Conservation (phyloP, 768 basidiomycete genomes). For the Tricholomella constricta region DNA sequence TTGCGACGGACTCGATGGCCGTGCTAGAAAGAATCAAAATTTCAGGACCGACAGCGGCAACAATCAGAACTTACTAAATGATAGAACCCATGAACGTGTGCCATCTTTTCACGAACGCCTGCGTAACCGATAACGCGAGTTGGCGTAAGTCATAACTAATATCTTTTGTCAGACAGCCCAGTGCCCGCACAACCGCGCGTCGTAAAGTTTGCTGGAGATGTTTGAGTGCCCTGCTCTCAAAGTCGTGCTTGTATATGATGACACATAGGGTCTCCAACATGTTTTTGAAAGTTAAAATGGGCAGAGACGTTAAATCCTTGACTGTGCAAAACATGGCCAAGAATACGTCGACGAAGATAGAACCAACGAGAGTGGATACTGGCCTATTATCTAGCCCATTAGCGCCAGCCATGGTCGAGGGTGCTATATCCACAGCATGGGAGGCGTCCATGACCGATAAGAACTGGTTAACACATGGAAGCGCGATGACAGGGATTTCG, state of each 20-base stretch:
- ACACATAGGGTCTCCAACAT: constrained; percentile 66
- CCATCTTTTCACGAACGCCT: constrained; percentile 65
- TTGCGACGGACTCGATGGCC: constrained; percentile 52
- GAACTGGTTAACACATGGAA: constrained; percentile 61
- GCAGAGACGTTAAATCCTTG: constrained; percentile 47
- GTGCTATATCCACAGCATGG: constrained; percentile 46
- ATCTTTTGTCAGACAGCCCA: constrained; percentile 53
- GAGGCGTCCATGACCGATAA: constrained; percentile 62
- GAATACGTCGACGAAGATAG: constrained; percentile 61
- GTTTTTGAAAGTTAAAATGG: constrained; percentile 58
- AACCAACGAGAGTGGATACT: constrained; percentile 55
- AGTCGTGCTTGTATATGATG: constrained; percentile 73
- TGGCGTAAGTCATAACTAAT: constrained; percentile 71
- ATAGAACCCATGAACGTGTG: constrained; percentile 52
- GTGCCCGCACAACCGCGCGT: constrained; percentile 49
- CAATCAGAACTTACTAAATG: constrained; percentile 45
- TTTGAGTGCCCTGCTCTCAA: constrained; percentile 53
- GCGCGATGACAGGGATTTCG: constrained; percentile 42
- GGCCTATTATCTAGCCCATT: constrained; percentile 47
- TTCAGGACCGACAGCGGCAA: neutral
- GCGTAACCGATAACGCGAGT: constrained; percentile 59
- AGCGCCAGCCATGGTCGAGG: constrained; percentile 40
- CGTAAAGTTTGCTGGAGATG: constrained; percentile 57
- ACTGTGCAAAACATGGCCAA: constrained; percentile 52
- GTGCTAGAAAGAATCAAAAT: constrained; percentile 35